phyloP scores from a whole-genome alignment of 495 filamentous ascomycete genomes.

The Friedmanniomyces simplex region DNA sequence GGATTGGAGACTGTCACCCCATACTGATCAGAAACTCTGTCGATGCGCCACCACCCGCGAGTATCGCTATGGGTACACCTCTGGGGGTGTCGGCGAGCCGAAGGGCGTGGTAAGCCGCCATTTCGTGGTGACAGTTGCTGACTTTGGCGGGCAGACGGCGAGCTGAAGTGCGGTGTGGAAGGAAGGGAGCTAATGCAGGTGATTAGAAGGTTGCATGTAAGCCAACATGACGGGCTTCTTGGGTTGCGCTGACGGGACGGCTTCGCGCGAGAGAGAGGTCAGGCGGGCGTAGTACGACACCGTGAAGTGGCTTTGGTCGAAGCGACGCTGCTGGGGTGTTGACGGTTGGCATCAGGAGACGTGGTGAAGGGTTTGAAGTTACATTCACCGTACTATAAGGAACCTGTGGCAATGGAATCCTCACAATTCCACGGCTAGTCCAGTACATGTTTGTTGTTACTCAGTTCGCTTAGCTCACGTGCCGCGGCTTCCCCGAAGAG shows the following conservation, averaged over 20 bases:
- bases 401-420: too few species aligned
- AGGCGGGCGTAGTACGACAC: not conserved
- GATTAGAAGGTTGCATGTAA: not conserved
- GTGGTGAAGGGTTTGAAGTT: too few species aligned
- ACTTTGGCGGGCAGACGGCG: not conserved
- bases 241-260: not conserved
- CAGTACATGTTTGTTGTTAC: too few species aligned
- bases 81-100: not conserved
- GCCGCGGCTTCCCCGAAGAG: too few species aligned
- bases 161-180: not conserved
- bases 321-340: too few species aligned
- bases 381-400: too few species aligned
- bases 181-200: not conserved
- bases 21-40: too few species aligned
- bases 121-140: not conserved
- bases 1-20: not conserved
- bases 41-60: not conserved
- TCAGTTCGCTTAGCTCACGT: too few species aligned
- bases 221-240: not conserved
- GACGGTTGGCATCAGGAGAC: too few species aligned
- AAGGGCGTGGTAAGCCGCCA: not conserved
- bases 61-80: not conserved
- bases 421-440: too few species aligned
- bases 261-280: not conserved
- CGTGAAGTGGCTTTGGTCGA: not conserved